Conservation (phyloP, 2,329 filamentous ascomycete genomes). For the Colletotrichum tanaceti region DNA sequence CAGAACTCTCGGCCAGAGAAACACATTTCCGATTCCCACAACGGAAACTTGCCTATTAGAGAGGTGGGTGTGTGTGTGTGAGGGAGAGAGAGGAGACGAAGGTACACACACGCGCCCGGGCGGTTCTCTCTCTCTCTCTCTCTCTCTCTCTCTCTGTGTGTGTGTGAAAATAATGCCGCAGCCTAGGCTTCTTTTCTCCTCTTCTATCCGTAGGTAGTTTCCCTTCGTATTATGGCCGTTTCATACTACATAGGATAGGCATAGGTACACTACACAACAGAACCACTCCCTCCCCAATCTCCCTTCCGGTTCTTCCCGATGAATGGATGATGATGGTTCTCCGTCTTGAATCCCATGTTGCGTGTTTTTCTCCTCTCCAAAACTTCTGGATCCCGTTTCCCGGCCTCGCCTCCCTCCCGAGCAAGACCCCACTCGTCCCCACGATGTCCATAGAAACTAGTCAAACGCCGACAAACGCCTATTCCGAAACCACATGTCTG, state of each 20-base stretch:
- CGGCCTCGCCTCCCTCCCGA: not conserved
- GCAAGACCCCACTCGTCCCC: not conserved
- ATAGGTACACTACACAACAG: too few species aligned
- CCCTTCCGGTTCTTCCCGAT: conserved; percentile 29
- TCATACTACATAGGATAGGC: conserved; percentile 22
- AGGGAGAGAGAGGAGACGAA: not conserved
- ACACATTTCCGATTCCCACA: conserved; percentile 25
- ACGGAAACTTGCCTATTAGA: conserved; percentile 35
- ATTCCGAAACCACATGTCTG: conserved; percentile 23
- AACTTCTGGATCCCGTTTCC: not conserved
- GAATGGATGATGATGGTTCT: conserved; percentile 10
- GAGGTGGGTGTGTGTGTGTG: too few species aligned
- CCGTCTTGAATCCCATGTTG: conserved; percentile 4
- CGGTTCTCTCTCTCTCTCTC: too few species aligned
- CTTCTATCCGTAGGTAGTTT: too few species aligned
- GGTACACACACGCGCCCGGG: too few species aligned
- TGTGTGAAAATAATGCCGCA: conserved; percentile 34
- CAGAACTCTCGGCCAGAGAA: not conserved
- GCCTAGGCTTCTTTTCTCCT: not conserved
- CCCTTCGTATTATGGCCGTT: too few species aligned
- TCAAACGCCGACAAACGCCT: conserved; percentile 20
- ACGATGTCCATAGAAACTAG: not conserved
- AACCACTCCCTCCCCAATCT: conserved; percentile 18
- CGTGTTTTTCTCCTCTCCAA: not conserved
- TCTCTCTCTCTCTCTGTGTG: not conserved